phyloP scores from a whole-genome alignment of 2,329 filamentous ascomycete genomes.

The Fusarium sp. region DNA sequence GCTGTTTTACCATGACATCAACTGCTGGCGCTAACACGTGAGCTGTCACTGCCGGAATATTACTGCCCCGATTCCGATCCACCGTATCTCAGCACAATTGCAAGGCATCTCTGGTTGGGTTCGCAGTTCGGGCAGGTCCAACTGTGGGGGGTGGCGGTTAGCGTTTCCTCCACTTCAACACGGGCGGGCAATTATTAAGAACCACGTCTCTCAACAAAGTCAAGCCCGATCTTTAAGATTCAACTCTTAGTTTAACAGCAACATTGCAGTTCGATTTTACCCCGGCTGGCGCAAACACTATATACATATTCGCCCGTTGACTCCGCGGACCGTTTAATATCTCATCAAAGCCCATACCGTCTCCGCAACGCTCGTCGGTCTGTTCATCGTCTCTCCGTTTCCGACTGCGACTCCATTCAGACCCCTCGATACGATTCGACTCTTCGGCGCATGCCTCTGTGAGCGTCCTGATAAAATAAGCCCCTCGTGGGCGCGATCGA shows the following conservation, averaged over 20 bases:
- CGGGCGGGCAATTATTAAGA: constrained; percentile 29
- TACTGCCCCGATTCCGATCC: constrained; percentile 5
- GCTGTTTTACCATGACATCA: constrained; percentile 36
- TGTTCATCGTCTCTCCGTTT: background rate
- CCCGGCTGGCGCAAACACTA: background rate
- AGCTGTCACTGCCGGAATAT: constrained; percentile 26
- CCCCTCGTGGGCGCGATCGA: constrained; percentile 44
- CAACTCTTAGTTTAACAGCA: constrained; percentile 3
- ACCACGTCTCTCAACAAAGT: constrained; percentile 43
- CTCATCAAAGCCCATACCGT: background rate
- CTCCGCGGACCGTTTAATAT: background rate
- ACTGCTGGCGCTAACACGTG: constrained; percentile 30
- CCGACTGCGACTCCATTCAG: constrained; percentile 9
- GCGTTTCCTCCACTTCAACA: constrained; percentile 27
- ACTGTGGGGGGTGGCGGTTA: constrained; percentile 36
- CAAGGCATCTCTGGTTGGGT: constrained; percentile 6
- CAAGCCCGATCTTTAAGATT: background rate
- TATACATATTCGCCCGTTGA: background rate
- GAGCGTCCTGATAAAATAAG: constrained; percentile 34
- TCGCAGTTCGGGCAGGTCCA: constrained; percentile 4
- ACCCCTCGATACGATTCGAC: constrained; percentile 15
- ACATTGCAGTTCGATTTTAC: background rate
- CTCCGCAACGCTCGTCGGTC: background rate
- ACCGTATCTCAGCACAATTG: background rate
- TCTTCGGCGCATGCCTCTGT: constrained; percentile 35